Percentiles rank a stretch among this genome's conserved stretches.
These are phyloP conservation scores for Asclepias syriaca DNA, from an alignment of 257 asterid genomes.

Conservation along the genomic window DNA sequence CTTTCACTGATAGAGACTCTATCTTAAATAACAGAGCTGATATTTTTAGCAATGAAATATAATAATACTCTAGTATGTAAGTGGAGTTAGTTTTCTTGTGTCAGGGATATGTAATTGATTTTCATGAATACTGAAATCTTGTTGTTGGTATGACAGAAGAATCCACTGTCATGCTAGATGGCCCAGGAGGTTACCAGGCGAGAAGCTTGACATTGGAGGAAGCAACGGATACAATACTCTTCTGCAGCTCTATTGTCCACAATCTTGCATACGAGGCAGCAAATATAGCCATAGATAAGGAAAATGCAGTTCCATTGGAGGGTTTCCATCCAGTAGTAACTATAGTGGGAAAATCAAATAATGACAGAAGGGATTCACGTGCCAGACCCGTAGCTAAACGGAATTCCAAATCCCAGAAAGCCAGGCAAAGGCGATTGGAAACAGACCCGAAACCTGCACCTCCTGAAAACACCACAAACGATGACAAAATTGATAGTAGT, in stretches of 20 bases:
- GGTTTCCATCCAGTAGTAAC: constrained; percentile 42
- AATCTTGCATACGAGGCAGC: constrained; percentile 81
- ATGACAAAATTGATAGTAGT: constrained; percentile 27
- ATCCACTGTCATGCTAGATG: constrained; percentile 51
- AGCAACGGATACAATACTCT: constrained; percentile 91
- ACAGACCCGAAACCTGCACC: constrained; percentile 42
- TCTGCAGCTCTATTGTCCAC: constrained; percentile 94
- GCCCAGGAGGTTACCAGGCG: constrained; percentile 31
- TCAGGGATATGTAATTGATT: background rate
- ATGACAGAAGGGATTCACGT: constrained; percentile 48
- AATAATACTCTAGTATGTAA: background rate
- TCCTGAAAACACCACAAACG: constrained; percentile 25
- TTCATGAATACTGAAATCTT: constrained; percentile 5
- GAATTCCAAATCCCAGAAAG: constrained; percentile 53
- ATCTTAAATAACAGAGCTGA: background rate
- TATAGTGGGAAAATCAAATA: constrained; percentile 39
- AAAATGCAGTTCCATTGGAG: constrained; percentile 34
- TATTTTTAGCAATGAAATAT: background rate
- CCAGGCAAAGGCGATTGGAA: constrained; percentile 46
- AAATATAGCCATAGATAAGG: constrained; percentile 64
- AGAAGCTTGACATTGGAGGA: constrained; percentile 85
- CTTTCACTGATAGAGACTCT: background rate
- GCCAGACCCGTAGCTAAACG: constrained; percentile 46
- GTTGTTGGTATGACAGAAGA: constrained; percentile 48
- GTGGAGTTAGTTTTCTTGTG: background rate